Conservation (phyloP, 805 yeast genomes). For the Yarrowia bubula region DNA sequence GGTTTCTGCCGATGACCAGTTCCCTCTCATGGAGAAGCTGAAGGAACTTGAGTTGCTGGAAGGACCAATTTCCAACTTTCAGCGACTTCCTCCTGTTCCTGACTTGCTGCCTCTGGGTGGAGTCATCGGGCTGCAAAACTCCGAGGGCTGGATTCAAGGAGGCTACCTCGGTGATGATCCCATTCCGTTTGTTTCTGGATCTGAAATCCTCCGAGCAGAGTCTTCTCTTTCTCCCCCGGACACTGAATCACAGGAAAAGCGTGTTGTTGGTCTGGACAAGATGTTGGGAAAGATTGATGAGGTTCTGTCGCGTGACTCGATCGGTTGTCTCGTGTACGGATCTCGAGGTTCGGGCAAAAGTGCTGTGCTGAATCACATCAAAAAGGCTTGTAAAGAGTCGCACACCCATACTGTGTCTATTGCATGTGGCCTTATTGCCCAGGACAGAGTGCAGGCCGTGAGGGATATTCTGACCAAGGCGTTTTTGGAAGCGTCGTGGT, state of each 20-base stretch:
- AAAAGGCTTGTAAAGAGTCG: conserved; percentile 31
- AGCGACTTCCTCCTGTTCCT: conserved; percentile 53
- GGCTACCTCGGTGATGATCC: conserved; percentile 23
- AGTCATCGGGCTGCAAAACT: conserved; percentile 48
- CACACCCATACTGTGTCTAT: conserved; percentile 44
- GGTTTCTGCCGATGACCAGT: conserved; percentile 29
- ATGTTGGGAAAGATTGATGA: conserved; percentile 44
- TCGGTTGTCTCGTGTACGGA: conserved; percentile 68
- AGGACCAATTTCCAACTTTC: conserved; percentile 45
- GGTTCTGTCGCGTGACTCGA: conserved; percentile 46
- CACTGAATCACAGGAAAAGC: conserved; percentile 25
- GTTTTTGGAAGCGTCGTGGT: conserved; percentile 63
- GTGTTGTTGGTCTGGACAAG: conserved; percentile 58
- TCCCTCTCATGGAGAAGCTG: conserved; percentile 22
- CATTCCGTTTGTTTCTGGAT: conserved; percentile 28
- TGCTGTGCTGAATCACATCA: conserved; percentile 47
- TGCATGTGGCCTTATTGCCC: conserved; percentile 55
- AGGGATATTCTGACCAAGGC: conserved; percentile 42
- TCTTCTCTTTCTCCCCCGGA: conserved; percentile 35
- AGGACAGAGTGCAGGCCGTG: conserved; percentile 37
- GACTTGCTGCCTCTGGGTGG: conserved; percentile 59
- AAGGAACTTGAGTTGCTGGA: conserved; percentile 29
- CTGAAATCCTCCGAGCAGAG: conserved; percentile 43
- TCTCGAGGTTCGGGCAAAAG: conserved; percentile 82
- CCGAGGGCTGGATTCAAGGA: conserved; percentile 45